These are phyloP conservation scores for Phanerochaete sordida DNA, from an alignment of 768 basidiomycete species.

Conservation along the genomic window DNA sequence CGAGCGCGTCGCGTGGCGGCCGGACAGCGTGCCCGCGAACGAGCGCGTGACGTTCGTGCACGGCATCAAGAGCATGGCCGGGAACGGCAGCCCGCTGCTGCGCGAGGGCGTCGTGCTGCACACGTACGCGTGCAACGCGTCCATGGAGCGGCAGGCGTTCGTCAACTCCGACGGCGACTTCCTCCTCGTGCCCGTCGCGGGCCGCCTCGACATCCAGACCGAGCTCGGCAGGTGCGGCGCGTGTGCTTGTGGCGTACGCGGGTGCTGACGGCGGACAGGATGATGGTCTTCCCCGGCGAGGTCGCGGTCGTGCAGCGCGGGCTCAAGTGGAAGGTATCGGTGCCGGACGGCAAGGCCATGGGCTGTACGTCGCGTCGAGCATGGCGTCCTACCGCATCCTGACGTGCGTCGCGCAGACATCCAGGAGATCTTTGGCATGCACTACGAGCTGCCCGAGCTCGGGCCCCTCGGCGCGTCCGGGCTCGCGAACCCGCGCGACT, in stretches of 20 bases:
- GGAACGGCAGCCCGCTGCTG: slow-evolving; percentile 59
- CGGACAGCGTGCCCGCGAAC: slow-evolving; percentile 45
- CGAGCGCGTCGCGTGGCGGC: slow-evolving; percentile 64
- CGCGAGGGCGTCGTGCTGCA: slow-evolving; percentile 63
- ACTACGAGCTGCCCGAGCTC: slow-evolving; percentile 60
- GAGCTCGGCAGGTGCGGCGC: slow-evolving; percentile 58
- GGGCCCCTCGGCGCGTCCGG: slow-evolving; percentile 66
- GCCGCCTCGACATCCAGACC: slow-evolving; percentile 64
- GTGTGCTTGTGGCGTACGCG: neutral
- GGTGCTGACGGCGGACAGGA: slow-evolving; percentile 24
- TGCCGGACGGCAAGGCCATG: slow-evolving; percentile 58
- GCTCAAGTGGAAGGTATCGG: slow-evolving; percentile 56
- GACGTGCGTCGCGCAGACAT: slow-evolving; percentile 37
- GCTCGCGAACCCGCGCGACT: slow-evolving; percentile 60
- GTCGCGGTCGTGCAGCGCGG: slow-evolving; percentile 63
- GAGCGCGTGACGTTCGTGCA: slow-evolving; percentile 50
- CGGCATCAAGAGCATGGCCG: slow-evolving; percentile 60
- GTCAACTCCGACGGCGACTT: slow-evolving; percentile 64
- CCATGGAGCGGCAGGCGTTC: slow-evolving; percentile 60
- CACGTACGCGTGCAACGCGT: slow-evolving; percentile 54
- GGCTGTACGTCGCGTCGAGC: slow-evolving; percentile 42
- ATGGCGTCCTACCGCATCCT: neutral
- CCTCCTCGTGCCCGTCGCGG: slow-evolving; percentile 64
- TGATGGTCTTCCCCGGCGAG: slow-evolving; percentile 65
- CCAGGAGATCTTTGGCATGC: slow-evolving; percentile 60